Evolutionary conservation across 139 green algal species (phyloP), one percentile per base, ranked within the genome.

Genomic region (Chlamydomonas sp.): DNA sequence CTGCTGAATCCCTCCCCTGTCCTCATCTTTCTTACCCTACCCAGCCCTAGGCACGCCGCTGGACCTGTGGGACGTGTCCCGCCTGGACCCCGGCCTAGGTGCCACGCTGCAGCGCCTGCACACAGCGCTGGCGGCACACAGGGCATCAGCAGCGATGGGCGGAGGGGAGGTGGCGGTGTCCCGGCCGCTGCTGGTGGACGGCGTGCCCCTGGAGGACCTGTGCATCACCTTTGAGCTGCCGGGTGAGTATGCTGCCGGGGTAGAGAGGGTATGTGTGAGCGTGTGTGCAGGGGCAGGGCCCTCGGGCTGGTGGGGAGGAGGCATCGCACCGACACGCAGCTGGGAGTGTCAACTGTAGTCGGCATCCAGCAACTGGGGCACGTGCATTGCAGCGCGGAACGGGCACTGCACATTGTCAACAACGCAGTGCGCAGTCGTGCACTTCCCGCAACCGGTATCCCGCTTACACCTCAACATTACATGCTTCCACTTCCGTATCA

Each of bases 151-250:
- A 74, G n/a, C 64, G 1, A 16, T 68, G 57, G 86, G 77, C 31
- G 31, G 31, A 49, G 31, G 31, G 31, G 31, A 49, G 80, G 72
- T 63, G 20, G 76, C 60, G 74, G n/a, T 63, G 1, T 16, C 73
- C n/a, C 84, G 77, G 64, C 87, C 89, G 2, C 64, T 98, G 69
- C 73, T 93, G 57, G 88, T 99, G 5, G 95, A 98, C 76, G 97
- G 95, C 63, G 86, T 89, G n/a, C 60, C 93, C 6, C 84, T 99
- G 57, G 94, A 97, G 61, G 98, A 99, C 88, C 93, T 99, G 59
- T 99, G 95, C 93, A 96, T 99, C 31, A 93, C 94, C 31, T 99
- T 98, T 91, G 97, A 95, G 10, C 91, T 99, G 73, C 98, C 98
- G 17, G 97, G 97, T 93, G 63, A 7, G 71, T 49, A 49, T 49